Evolutionary conservation across 176 grass and related monocot genomes (phyloP).

Genomic region (Oryza rufipogon): DNA sequence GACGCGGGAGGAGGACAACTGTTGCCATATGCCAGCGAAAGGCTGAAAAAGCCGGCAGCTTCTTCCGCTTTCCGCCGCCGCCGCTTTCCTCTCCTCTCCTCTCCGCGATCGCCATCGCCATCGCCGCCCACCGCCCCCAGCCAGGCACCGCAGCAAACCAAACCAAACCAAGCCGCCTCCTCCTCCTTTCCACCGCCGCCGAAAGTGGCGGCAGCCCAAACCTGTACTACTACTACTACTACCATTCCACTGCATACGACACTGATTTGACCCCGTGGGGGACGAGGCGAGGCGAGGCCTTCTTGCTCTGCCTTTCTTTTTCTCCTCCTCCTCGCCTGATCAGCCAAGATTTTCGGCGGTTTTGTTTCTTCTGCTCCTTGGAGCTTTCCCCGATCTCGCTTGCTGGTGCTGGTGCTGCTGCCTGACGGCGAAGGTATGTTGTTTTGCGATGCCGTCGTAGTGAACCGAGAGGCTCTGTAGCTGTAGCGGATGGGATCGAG

Average conservation of each 20-base stretch:
- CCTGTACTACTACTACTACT: neutral
- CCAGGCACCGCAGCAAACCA: neutral
- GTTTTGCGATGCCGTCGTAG: neutral
- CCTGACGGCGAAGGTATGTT: slow-evolving; percentile 39
- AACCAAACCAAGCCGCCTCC: neutral
- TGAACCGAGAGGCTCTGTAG: neutral
- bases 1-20: neutral
- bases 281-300: neutral
- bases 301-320: neutral
- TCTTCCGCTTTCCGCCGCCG: slow-evolving; percentile 26
- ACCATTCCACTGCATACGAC: slow-evolving; percentile 11
- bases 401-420: neutral
- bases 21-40: neutral
- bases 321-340: neutral
- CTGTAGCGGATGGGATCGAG: neutral
- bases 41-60: slow-evolving; percentile 21
- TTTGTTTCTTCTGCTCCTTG: slow-evolving; percentile 38
- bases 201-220: slow-evolving; percentile 40
- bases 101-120: slow-evolving; percentile 48
- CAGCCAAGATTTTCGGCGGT: neutral
- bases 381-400: slow-evolving; percentile 34
- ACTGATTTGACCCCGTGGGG: slow-evolving; percentile 34
- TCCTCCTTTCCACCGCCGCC: neutral
- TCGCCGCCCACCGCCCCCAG: slow-evolving; percentile 21
- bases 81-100: neutral